These are phyloP conservation scores for Candida methanosorbosa DNA, from an alignment of 805 yeast genomes.

Conservation along the genomic window DNA sequence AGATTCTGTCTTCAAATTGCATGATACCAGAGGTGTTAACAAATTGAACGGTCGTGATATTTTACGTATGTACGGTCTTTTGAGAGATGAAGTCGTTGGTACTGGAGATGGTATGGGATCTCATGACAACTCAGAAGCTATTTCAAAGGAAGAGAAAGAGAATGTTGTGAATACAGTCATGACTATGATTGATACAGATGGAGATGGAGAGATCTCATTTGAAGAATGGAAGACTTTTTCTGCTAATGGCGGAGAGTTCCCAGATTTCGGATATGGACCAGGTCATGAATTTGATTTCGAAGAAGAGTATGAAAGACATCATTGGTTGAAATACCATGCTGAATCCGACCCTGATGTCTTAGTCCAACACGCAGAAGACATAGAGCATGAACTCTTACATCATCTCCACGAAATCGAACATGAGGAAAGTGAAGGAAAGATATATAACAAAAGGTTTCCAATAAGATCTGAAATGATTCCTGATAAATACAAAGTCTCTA, in stretches of 20 bases:
- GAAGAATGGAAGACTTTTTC: constrained; percentile 66
- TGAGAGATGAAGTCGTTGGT: constrained; percentile 67
- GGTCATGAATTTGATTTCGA: constrained; percentile 90
- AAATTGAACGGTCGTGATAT: constrained; percentile 54
- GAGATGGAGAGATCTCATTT: constrained; percentile 53
- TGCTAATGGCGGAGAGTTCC: constrained; percentile 60
- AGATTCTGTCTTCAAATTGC: constrained; percentile 68
- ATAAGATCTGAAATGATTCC: constrained; percentile 15
- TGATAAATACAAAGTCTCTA: constrained; percentile 7
- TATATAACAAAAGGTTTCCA: constrained; percentile 8
- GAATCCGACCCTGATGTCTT: constrained; percentile 77
- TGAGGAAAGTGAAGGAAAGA: constrained; percentile 11
- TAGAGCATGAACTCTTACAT: constrained; percentile 77
- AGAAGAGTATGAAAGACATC: constrained; percentile 84
- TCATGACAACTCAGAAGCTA: constrained; percentile 56
- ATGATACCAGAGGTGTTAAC: constrained; percentile 60
- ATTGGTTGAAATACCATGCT: constrained; percentile 77
- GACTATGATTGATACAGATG: constrained; percentile 52
- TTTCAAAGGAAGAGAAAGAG: constrained; percentile 46
- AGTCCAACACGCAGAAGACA: constrained; percentile 78
- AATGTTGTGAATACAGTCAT: constrained; percentile 50
- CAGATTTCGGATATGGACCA: constrained; percentile 89
- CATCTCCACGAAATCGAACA: constrained; percentile 82
- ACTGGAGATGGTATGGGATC: constrained; percentile 86
- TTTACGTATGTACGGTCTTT: constrained; percentile 71